phyloP scores from a whole-genome alignment of 225 moss, liverwort and hornwort genomes.

The Bryoerythrophyllum caledonicum region DNA sequence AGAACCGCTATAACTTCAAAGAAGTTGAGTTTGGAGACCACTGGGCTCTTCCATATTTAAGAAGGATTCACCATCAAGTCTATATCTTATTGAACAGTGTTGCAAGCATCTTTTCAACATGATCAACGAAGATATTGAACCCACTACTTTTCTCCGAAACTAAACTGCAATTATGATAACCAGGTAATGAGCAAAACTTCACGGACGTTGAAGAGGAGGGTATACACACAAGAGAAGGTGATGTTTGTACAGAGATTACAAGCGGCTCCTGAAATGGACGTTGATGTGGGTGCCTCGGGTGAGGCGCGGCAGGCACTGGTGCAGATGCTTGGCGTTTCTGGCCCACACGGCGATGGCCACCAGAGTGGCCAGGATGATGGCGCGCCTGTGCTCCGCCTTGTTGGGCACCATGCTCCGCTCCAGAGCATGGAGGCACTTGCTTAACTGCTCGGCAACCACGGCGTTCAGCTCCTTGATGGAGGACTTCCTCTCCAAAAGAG shows the following conservation, averaged over 20 bases:
- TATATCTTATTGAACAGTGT: too few relatives aligned
- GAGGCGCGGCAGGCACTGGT: constrained; percentile 34
- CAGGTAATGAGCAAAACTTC: too few relatives aligned
- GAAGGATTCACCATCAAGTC: too few relatives aligned
- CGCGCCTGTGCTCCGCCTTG: constrained; percentile 26
- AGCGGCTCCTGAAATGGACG: constrained; percentile 50
- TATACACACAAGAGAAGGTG: too few relatives aligned
- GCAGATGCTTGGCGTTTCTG: constrained; percentile 43
- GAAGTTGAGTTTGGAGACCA: too few relatives aligned
- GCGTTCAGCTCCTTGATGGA: constrained; percentile 13
- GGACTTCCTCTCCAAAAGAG: not conserved
- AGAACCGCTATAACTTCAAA: too few relatives aligned
- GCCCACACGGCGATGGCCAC: constrained; percentile 45
- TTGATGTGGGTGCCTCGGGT: constrained; percentile 32
- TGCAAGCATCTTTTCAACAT: too few relatives aligned
- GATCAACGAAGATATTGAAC: too few relatives aligned
- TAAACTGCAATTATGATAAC: too few relatives aligned
- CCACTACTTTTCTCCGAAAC: too few relatives aligned
- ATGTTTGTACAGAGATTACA: not conserved
- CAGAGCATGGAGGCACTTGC: constrained; percentile 13
- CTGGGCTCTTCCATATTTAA: too few relatives aligned
- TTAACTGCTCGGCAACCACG: constrained; percentile 16
- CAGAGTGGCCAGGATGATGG: constrained; percentile 47
- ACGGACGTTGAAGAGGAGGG: too few relatives aligned
- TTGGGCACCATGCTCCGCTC: constrained; percentile 3